phyloP scores from a whole-genome alignment of 2,329 filamentous ascomycete species.

The Alternaria novae-zelandiae region DNA sequence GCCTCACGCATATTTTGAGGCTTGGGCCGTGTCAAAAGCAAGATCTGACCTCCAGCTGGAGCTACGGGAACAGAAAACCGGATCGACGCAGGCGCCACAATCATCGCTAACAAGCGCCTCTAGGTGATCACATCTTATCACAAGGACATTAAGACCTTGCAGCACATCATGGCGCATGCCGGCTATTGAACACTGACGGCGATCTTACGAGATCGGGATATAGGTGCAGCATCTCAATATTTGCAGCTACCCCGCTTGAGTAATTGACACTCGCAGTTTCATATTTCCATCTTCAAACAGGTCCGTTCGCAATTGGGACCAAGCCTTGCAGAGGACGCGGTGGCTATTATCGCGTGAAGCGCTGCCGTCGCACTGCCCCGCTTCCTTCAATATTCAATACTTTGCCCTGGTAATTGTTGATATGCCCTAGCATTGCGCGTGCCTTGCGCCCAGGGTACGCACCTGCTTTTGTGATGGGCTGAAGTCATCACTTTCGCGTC shows the following conservation, averaged over 20 bases:
- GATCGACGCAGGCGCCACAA: constrained; percentile 14
- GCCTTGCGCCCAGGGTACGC: constrained; percentile 3
- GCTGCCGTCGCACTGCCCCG: constrained; percentile 6
- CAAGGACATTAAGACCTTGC: constrained; percentile 9
- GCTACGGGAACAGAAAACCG: constrained; percentile 11
- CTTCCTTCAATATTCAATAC: constrained; percentile 7
- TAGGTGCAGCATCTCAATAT: constrained; percentile 21
- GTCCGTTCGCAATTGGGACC: constrained; percentile 1
- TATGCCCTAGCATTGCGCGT: not conserved
- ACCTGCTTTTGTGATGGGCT: constrained; percentile 12
- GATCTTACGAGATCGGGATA: constrained; percentile 24
- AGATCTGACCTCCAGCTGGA: constrained; percentile 12
- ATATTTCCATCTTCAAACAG: not conserved
- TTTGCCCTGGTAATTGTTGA: constrained; percentile 1
- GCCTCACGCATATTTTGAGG: constrained; percentile 9
- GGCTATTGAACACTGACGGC: constrained; percentile 16
- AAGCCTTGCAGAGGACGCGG: not conserved
- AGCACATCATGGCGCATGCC: constrained; percentile 16
- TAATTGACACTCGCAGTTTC: not conserved
- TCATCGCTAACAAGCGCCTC: constrained; percentile 5
- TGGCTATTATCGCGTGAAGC: constrained; percentile 6
- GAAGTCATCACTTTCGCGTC: constrained; percentile 7
- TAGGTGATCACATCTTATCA: constrained; percentile 17
- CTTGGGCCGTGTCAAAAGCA: constrained; percentile 11
- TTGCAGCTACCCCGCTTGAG: constrained; percentile 3